Evolutionary conservation across 2,329 filamentous ascomycete species (phyloP), one percentile per base, ranked within the genome.

Genomic region (Diaporthe sp.): DNA sequence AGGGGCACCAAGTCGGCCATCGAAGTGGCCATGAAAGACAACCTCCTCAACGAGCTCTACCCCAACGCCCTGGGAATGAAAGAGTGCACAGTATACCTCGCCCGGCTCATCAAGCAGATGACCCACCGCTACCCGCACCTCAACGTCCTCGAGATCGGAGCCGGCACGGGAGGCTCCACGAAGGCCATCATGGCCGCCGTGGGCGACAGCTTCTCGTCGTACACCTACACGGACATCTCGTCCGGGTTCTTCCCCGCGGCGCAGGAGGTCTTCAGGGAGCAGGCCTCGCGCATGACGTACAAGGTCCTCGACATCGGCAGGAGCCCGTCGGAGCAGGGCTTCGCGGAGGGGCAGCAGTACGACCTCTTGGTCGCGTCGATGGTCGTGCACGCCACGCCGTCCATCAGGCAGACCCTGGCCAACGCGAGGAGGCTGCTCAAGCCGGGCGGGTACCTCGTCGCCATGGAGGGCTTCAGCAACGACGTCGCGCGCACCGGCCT

Each of bases 181-280:
- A 37, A 60, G n/a, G 57, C 57, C 12, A 61, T 61, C 34, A 61
- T 61, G 58, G 28, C 9, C 15, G n/a, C 37, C 37, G 39, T 44
- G 2, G 25, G 60, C 25, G 60, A 62, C 39, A 44, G 60, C 31
- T 44, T 62, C 34, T 60, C 57, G 12, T 60, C 57, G 34, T 60
- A 60, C 19, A 60, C 57, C 31, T 60, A 39, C 34, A 60, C 57
- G 13, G 57, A 60, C 34, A 60, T 60, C 34, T 60, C 57, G 10
- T 39, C 57, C n/a, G 42, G 42, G 12, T 85, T 84, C 79, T 86
- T 88, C 62, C 80, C 82, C 7, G 73, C 79, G 2, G 84, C 65
- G 13, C 37, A 62, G 31, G 61, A 37, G 31, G 1, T 76, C 22
- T 55, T 25, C 19, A 61, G 19, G 9, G 37, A 44, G 22, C 37